These are phyloP conservation scores for Barnettozyma pratensis DNA, from an alignment of 805 yeast genomes.

Conservation along the genomic window DNA sequence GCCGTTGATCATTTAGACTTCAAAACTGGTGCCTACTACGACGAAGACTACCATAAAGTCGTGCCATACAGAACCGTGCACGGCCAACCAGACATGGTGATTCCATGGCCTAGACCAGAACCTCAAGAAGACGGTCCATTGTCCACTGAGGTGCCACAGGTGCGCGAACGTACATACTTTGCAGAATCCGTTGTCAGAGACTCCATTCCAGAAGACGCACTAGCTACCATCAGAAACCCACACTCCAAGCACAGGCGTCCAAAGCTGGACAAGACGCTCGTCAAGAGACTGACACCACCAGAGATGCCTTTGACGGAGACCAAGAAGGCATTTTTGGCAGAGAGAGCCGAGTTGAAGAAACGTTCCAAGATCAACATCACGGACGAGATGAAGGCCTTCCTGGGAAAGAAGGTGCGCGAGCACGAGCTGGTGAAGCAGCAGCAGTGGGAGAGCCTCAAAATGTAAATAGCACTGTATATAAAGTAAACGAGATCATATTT, in stretches of 20 bases:
- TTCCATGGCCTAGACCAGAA: slow-evolving; percentile 89
- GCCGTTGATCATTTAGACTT: slow-evolving; percentile 73
- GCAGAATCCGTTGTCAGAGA: slow-evolving; percentile 60
- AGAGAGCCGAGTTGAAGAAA: slow-evolving; percentile 42
- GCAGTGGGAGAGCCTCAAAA: slow-evolving; percentile 16
- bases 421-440: slow-evolving; percentile 18
- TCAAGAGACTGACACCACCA: slow-evolving; percentile 59
- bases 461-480: slow-evolving; percentile 8
- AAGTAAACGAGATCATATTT: neutral
- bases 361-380: slow-evolving; percentile 35
- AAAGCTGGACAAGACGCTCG: slow-evolving; percentile 55
- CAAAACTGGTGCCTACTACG: slow-evolving; percentile 61
- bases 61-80: slow-evolving; percentile 75
- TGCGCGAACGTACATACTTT: slow-evolving; percentile 68
- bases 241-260: slow-evolving; percentile 63
- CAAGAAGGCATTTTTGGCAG: slow-evolving; percentile 57
- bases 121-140: slow-evolving; percentile 46
- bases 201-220: slow-evolving; percentile 65
- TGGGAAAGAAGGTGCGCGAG: slow-evolving; percentile 41
- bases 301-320: slow-evolving; percentile 68
- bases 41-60: slow-evolving; percentile 63
- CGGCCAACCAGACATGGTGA: slow-evolving; percentile 59
- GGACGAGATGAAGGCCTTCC: slow-evolving; percentile 48
- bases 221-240: slow-evolving; percentile 71
- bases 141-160: slow-evolving; percentile 52